phyloP scores from a whole-genome alignment of 768 basidiomycete genomes.

The Rubroboletus satanas region DNA sequence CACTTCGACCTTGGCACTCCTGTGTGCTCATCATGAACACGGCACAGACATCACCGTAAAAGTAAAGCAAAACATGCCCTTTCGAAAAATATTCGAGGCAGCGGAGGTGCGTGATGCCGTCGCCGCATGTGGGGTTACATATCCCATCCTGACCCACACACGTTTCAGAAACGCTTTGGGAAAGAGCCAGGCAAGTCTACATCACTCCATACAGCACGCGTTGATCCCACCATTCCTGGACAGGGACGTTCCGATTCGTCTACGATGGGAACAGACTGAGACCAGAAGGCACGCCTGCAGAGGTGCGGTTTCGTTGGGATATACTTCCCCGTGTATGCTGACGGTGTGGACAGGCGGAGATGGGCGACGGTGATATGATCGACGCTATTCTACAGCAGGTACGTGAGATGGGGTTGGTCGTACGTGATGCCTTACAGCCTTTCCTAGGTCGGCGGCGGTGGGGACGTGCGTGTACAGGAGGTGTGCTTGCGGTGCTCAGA shows the following conservation, averaged over 20 bases:
- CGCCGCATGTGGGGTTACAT: not conserved
- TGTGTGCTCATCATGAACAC: constrained; percentile 1
- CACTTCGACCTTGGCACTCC: not conserved
- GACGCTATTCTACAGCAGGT: constrained; percentile 60
- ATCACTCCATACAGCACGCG: not conserved
- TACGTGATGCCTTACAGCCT: not conserved
- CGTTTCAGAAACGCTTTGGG: constrained; percentile 50
- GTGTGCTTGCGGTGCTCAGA: not conserved
- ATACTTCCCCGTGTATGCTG: not conserved
- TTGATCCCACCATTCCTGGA: not conserved
- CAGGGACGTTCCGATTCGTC: constrained; percentile 63
- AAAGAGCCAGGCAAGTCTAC: constrained; percentile 48
- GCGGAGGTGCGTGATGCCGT: constrained; percentile 49
- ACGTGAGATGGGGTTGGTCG: constrained; percentile 13
- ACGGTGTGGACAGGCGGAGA: constrained; percentile 37
- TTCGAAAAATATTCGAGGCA: constrained; percentile 63
- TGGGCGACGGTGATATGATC: constrained; percentile 63
- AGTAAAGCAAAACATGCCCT: constrained; percentile 60
- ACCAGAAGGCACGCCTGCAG: constrained; percentile 49
- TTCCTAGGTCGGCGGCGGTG: constrained; percentile 23
- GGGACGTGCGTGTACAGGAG: not conserved
- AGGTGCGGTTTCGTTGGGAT: constrained; percentile 35
- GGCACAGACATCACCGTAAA: constrained; percentile 59
- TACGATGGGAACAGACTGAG: constrained; percentile 51
- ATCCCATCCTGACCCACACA: not conserved